These are phyloP conservation scores for Trypanosomatidae sp. DNA, from an alignment of 208 protist genomes.

Conservation along the genomic window DNA sequence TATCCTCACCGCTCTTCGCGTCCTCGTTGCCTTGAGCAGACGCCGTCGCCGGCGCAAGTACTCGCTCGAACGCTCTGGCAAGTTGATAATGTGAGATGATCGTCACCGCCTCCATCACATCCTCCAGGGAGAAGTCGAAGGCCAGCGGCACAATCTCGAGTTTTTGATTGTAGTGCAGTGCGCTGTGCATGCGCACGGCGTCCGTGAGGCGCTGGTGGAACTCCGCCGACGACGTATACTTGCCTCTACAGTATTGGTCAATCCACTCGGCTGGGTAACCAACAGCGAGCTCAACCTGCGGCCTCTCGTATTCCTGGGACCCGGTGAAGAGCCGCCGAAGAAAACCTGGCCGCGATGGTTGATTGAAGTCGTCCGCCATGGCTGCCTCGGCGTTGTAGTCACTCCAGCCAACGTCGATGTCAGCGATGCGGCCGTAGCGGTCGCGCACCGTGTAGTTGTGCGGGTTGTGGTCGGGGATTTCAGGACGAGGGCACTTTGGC, in stretches of 20 bases:
- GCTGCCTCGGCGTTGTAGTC: slow-evolving; percentile 61
- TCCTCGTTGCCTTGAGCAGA: background rate
- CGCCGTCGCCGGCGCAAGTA: slow-evolving; percentile 25
- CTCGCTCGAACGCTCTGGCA: slow-evolving; percentile 59
- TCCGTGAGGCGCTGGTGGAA: slow-evolving; percentile 72
- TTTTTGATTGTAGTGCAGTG: slow-evolving; percentile 63
- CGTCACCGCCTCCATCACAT: slow-evolving; percentile 56
- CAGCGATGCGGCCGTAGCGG: slow-evolving; percentile 42
- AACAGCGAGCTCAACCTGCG: slow-evolving; percentile 74
- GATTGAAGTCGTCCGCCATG: slow-evolving; percentile 40
- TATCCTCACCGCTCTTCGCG: background rate
- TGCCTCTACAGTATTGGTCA: slow-evolving; percentile 49
- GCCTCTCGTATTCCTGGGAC: slow-evolving; percentile 26
- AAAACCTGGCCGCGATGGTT: slow-evolving; percentile 22
- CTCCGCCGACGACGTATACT: slow-evolving; percentile 54
- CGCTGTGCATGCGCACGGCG: slow-evolving; percentile 59
- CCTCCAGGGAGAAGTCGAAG: slow-evolving; percentile 77
- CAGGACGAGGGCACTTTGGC: slow-evolving; percentile 30
- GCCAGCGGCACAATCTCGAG: slow-evolving; percentile 82
- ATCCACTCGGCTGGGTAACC: slow-evolving; percentile 90
- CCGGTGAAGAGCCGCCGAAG: slow-evolving; percentile 30
- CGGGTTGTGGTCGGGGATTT: slow-evolving; percentile 54
- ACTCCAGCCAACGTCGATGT: slow-evolving; percentile 73
- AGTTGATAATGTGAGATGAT: slow-evolving; percentile 79
- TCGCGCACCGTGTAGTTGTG: slow-evolving; percentile 58